These are phyloP conservation scores for Orbilia ellipsospora DNA, from an alignment of 2,329 filamentous ascomycete genomes.

Conservation along the genomic window DNA sequence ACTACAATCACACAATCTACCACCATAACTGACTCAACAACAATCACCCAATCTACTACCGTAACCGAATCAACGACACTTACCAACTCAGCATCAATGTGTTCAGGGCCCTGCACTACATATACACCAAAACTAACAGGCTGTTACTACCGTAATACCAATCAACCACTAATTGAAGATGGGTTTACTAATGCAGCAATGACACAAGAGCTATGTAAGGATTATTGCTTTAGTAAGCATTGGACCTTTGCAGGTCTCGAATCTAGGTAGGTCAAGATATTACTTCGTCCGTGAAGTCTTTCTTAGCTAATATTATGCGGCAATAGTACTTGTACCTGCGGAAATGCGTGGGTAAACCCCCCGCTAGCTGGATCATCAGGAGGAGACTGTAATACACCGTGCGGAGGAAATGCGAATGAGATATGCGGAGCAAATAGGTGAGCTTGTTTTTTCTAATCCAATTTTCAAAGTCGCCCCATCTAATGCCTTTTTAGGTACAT, in stretches of 20 bases:
- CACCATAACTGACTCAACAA: no score
- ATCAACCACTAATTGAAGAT: neutral
- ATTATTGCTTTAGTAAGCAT: neutral
- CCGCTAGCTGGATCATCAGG: neutral
- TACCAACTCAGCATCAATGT: neutral
- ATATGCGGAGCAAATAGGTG: neutral
- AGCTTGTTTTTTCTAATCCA: no score
- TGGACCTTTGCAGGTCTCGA: neutral
- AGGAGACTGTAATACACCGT: neutral
- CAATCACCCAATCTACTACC: neutral
- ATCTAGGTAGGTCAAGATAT: no score
- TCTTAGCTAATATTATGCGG: no score
- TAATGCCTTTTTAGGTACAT: neutral
- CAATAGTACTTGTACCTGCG: neutral
- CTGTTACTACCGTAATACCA: neutral
- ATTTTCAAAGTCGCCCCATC: no score
- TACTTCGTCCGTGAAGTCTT: no score
- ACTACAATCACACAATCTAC: no score
- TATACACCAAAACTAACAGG: neutral
- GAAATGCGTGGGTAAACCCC: neutral
- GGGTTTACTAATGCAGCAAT: neutral
- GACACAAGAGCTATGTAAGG: slow-evolving; percentile 1
- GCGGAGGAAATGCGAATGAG: neutral
- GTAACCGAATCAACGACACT: slow-evolving; percentile 1
- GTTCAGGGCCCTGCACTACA: no score